Evolutionary conservation across 2,329 filamentous ascomycete genomes (phyloP), one percentile per base, ranked within the genome.

Genomic region (Pestalotiopsis sp.): DNA sequence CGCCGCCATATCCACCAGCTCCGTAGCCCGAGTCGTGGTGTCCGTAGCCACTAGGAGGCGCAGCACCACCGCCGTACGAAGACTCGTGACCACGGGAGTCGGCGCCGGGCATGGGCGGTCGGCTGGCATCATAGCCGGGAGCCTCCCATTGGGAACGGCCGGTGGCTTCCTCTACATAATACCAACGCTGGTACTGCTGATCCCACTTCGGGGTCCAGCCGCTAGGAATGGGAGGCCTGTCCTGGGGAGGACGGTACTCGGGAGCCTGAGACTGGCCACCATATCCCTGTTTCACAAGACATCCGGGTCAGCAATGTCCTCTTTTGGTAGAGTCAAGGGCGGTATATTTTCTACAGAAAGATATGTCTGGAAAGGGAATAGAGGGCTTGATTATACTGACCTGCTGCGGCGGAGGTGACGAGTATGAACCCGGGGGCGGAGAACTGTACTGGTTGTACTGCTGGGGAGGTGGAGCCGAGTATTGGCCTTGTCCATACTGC

Each of bases 161-260:
- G 13, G 88, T 88, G 61, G 86, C 82, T 68, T 88, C 81, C 77
- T 92, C 89, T 68, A 89, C 83, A 75, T 90, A 93, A 80, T 88
- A 92, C 82, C 88, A 91, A 67, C 88, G 87, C 75, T 90, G 87
- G 69, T 84, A 81, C 68, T 82, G 83, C 68, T 87, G 85, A 72
- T 92, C 90, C 79, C 86, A 92, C 77, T 91, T 86, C 27, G 89
- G 83, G 36, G 82, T 80, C 90, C 90, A 92, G 72, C 90, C 90
- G 64, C 83, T 75, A 27, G 90, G 84, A 71, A 91, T 81, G 70
- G 86, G 81, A 27, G 90, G 85, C 73, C 80, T 81, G 64, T 77
- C 77, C 3, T 78, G 69, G 23, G 78, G 77, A 27, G 77, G 78
- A 17, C 78, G 77, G 68, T 81, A 79, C 40, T 77, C 75, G 52